phyloP scores from a whole-genome alignment of 768 basidiomycete genomes.

The Mycena vitilis region DNA sequence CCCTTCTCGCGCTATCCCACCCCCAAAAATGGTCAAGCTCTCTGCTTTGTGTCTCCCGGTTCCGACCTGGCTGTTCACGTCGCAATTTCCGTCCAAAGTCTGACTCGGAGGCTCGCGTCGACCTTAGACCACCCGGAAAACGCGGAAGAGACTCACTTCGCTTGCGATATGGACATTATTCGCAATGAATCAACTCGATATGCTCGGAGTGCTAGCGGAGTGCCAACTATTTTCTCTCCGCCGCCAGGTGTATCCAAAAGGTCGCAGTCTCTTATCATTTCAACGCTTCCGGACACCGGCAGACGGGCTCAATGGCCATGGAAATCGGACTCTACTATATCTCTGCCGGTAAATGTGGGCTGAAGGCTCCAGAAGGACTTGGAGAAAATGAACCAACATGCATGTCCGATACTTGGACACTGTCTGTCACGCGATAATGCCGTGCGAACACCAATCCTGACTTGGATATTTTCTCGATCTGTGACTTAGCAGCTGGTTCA shows the following conservation, averaged over 20 bases:
- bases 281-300: conserved; percentile 8
- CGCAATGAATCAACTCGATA: conserved; percentile 19
- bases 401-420: conserved; percentile 19
- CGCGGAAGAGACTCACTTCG: conserved; percentile 27
- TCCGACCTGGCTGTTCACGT: conserved; percentile 14
- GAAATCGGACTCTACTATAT: conserved; percentile 25
- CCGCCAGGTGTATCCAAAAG: conserved; percentile 3
- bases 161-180: conserved; percentile 14
- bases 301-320: conserved; percentile 29
- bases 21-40: conserved; percentile 25
- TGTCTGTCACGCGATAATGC: conserved; percentile 23
- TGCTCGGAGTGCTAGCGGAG: conserved; percentile 6
- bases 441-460: conserved; percentile 23
- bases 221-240: not conserved
- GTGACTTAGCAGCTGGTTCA: not conserved
- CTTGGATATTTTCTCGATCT: not conserved
- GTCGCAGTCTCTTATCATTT: conserved; percentile 13
- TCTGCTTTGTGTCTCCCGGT: conserved; percentile 15
- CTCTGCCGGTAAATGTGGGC: not conserved
- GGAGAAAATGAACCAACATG: conserved; percentile 7
- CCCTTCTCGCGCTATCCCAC: not conserved
- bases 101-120: conserved; percentile 20
- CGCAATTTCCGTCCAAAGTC: conserved; percentile 17
- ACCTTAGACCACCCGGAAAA: conserved; percentile 20
- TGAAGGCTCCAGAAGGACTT: conserved; percentile 14